A percentile compares a stretch with the other conserved stretches of the same genome.
These are phyloP conservation scores for Graphium sp. DNA, from an alignment of 2,329 filamentous ascomycete genomes.

Conservation along the genomic window DNA sequence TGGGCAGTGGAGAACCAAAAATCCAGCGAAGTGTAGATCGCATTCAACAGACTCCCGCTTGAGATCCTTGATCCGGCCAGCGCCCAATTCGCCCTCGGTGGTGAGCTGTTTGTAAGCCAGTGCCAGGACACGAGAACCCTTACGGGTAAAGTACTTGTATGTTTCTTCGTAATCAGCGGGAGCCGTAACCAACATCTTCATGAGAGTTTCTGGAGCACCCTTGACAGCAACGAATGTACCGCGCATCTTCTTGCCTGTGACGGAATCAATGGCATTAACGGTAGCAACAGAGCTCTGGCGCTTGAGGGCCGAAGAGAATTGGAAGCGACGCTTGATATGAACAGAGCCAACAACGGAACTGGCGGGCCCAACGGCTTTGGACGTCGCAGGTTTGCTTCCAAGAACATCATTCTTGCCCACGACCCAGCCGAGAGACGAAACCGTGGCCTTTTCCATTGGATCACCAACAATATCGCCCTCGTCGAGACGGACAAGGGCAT, in stretches of 20 bases:
- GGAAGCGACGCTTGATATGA: slow-evolving; percentile 91
- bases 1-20: slow-evolving; percentile 87
- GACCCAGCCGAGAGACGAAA: slow-evolving; percentile 77
- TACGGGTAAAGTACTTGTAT: slow-evolving; percentile 93
- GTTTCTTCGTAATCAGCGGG: slow-evolving; percentile 92
- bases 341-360: slow-evolving; percentile 52
- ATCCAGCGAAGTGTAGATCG: slow-evolving; percentile 77
- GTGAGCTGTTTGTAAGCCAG: slow-evolving; percentile 89
- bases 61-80: slow-evolving; percentile 77
- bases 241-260: slow-evolving; percentile 58
- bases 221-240: slow-evolving; percentile 92
- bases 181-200: slow-evolving; percentile 72
- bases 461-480: slow-evolving; percentile 96
- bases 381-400: slow-evolving; percentile 42
- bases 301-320: slow-evolving; percentile 93
- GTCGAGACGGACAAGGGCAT: slow-evolving; percentile 88
- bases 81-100: slow-evolving; percentile 62
- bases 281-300: slow-evolving; percentile 89
- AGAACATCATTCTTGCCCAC: slow-evolving; percentile 82
- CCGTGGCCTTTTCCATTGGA: slow-evolving; percentile 96
- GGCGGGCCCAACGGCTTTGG: slow-evolving; percentile 15
- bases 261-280: slow-evolving; percentile 53
- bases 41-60: slow-evolving; percentile 86
- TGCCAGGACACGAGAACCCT: slow-evolving; percentile 84
- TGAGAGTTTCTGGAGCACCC: slow-evolving; percentile 91